Base-by-base conservation (phyloP, 371 early-diverging fungal genomes). In the Actinomucor elegans region DNA sequence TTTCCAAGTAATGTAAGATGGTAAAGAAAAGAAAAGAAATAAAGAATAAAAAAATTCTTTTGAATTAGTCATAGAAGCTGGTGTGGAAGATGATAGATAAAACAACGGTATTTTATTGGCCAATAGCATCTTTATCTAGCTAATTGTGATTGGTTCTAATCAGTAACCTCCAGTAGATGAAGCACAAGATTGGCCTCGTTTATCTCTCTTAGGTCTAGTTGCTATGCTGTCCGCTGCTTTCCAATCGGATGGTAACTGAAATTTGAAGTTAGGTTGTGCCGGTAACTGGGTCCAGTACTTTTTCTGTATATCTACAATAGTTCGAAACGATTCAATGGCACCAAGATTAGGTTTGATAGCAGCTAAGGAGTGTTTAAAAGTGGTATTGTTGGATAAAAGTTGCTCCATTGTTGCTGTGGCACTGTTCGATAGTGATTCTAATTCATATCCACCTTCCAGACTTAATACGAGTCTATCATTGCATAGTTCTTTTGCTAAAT, bases 321-420 rank as follows among this genome's bases (percentile, higher is more conserved):
- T 62, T 23, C 67, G 60, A 28, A 82, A 55, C 0, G 74, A 73
- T 8, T 75, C 67, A 5, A 79, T 73, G 0, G 79, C 78, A 28
- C 78, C 79, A 9, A 66, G 66, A 55, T 82, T 82, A 0, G 83
- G 83, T 40, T 82, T 82, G 40, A 79, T 73, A 9, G 71, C 70
- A 45, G 75, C 69, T n/a, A 82, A 33, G 11, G 80, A 69, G 10
- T 70, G 71, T 23, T 71, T 60, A 20, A 63, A 70, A 28, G 42
- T 52, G 4, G 57, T 61, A 44, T 10, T 69, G 71, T 29, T 72
- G 68, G 42, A 48, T 62, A 76, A 52, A 12, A 77, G 53, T 20
- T 77, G 75, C 12, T 63, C 73, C 4, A 77, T 60, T 57, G 73
- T 74, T 7, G 75, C 70, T 12, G 73, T 59, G 9, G 72, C 72